Evolutionary conservation across 2,329 filamentous ascomycete species (phyloP), one percentile per base, ranked within the genome.

Genomic region (Diaporthe citriasiana): DNA sequence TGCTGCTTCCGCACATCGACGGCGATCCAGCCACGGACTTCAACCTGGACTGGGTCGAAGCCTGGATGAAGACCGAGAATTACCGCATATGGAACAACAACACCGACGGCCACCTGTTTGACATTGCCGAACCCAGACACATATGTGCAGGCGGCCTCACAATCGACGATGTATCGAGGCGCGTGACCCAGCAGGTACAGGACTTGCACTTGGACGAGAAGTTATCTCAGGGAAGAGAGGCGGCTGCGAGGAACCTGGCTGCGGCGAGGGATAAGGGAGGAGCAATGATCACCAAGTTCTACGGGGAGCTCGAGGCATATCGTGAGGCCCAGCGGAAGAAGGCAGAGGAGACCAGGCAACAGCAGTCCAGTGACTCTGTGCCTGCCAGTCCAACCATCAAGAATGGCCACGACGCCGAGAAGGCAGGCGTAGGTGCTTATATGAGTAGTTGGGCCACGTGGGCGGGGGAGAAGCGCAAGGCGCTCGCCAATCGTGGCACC

Each of bases 161-260:
- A 1, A 95, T 99, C 76, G 97, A 98, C 78, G 97, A 99, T 81
- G 93, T 99, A 17, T 96, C 98, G 81, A 90, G 97, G 68, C 90
- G 97, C 33, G 89, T 99, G 45, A 92, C 95, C 47, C 94, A 97
- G 82, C 97, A 98, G 83, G 94, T 99, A 66, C 93, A 96, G 77
- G 96, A 98, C 75, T 89, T 98, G 65, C 95, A 98, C 81, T 89
- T 98, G 2, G 97, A 99, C 81, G 97, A 98, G 81, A 91, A 94
- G 12, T 91, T 98, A 74, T 93, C 94, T 0, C 92, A 94, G 75
- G 94, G 95, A 12, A 90, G 92, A 71, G 97, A 98, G 82, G 93
- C 93, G 0, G 87, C 98, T 3, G 95, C 94, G n/a, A 92, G 95
- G 75, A 95, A 97, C 79, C 82, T 98, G n/a, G 93, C 94, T 5